Conservation (phyloP, 2,329 filamentous ascomycete genomes). For the Fusarium caatingaense region DNA sequence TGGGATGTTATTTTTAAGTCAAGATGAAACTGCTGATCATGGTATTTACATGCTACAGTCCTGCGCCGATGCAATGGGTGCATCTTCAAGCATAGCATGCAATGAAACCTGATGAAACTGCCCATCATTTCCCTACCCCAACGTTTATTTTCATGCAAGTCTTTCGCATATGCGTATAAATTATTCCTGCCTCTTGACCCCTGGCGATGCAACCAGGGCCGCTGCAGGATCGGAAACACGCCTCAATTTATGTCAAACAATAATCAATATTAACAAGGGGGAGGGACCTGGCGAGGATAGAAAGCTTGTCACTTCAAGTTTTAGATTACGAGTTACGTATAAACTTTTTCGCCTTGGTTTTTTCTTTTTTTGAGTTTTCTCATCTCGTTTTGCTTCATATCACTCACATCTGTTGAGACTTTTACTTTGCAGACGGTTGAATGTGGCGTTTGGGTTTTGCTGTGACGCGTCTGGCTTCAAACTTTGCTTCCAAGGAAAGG, state of each 20-base stretch:
- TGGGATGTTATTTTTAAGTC: constrained; percentile 10
- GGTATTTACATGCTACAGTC: neutral
- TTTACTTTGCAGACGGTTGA: neutral
- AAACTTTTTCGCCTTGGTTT: neutral
- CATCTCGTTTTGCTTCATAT: neutral
- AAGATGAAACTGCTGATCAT: constrained; percentile 21
- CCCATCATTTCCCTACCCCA: constrained; percentile 18
- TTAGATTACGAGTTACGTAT: constrained; percentile 1
- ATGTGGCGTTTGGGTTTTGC: constrained; percentile 24
- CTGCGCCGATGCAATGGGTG: constrained; percentile 6
- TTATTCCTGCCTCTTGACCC: constrained; percentile 10
- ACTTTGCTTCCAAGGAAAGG: neutral
- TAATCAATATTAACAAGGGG: constrained; percentile 18
- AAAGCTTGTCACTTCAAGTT: neutral
- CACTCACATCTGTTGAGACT: neutral
- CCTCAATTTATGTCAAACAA: constrained; percentile 36
- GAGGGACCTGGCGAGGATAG: neutral
- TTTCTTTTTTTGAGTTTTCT: neutral
- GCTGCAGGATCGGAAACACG: constrained; percentile 36
- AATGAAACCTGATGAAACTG: constrained; percentile 40
- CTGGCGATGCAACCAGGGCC: constrained; percentile 17
- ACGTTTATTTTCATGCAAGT: constrained; percentile 15
- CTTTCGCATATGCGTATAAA: constrained; percentile 9
- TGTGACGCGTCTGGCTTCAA: constrained; percentile 9
- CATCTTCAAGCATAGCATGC: neutral